Base-by-base conservation (phyloP, 2,329 filamentous ascomycete genomes). In the Aspergillus sp. region DNA sequence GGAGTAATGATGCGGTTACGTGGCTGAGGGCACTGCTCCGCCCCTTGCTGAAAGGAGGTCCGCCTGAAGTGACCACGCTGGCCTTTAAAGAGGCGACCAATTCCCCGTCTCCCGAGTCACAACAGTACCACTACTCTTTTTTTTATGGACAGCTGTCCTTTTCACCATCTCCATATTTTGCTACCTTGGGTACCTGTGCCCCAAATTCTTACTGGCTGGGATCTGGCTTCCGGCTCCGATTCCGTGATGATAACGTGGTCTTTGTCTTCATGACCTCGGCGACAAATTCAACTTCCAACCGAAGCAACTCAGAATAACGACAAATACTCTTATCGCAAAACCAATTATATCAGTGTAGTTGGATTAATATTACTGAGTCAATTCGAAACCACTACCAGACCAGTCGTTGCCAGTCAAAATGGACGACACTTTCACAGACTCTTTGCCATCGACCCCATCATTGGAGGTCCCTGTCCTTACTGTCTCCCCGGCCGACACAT, bases 401-500 rank as follows among this genome's bases (percentile, higher is more conserved):
- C 56, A 43, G 42, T 43, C 38, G 26, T 58, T 53, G 41, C 48
- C 20, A 53, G 55, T 61, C 44, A 59, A 55, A 32, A 74, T 75
- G 73, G 69, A 73, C 58, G 65, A 71, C 56, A 63, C 62, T 26
- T 73, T 71, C 50, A 67, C 69, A 55, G 68, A 72, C 56, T 69
- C 71, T 6, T 57, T 75, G 54, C 65, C 72, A 22, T 58, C 60
- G 43, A 66, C 68, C 5, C 71, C 74, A 4, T 66, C 59, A 7
- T 60, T 71, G 18, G 73, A 75, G 43, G 61, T 71, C n/a, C 68
- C 71, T 38, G 62, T 68, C 42, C 67, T 76, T 55, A 77, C 75
- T 41, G 69, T 77, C 63, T 76, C 74, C 42, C 75, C 75, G 18
- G 69, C 74, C 22, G 74, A 75, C 52, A 77, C 75, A 13, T 76